Evolutionary conservation across 2,329 filamentous ascomycete genomes (phyloP).

Genomic region (Pestalotiopsis sp.): DNA sequence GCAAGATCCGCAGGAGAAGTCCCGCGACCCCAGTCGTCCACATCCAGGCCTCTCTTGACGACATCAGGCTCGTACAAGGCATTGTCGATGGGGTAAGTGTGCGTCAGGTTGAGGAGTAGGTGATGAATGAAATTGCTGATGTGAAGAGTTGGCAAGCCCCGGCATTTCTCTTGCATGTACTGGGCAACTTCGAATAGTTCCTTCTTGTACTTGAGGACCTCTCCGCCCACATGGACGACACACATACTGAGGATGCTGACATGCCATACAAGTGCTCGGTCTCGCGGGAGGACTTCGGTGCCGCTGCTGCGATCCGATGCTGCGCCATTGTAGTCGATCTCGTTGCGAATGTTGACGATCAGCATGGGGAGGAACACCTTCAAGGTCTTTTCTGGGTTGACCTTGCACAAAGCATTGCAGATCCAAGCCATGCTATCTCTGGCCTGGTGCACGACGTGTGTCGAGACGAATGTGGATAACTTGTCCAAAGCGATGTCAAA

Average conservation of each 20-base stretch:
- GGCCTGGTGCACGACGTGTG: constrained; percentile 95
- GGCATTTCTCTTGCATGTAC: constrained; percentile 96
- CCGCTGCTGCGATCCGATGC: constrained; percentile 94
- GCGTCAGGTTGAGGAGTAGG: constrained; percentile 88
- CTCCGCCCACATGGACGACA: constrained; percentile 90
- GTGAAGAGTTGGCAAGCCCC: constrained; percentile 90
- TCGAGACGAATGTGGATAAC: constrained; percentile 85
- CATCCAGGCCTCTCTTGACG: constrained; percentile 69
- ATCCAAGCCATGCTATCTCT: constrained; percentile 99
- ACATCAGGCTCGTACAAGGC: constrained; percentile 82
- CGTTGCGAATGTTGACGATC: constrained; percentile 87
- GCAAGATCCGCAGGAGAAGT: constrained; percentile 74
- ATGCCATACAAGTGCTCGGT: constrained; percentile 94
- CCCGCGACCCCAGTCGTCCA: constrained; percentile 83
- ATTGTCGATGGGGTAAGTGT: constrained; percentile 91
- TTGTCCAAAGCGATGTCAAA: constrained; percentile 93
- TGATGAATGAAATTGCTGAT: constrained; percentile 98
- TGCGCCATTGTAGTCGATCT: constrained; percentile 95
- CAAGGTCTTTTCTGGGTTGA: constrained; percentile 89
- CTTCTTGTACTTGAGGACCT: constrained; percentile 85
- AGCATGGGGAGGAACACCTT: constrained; percentile 90
- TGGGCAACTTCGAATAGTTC: constrained; percentile 88
- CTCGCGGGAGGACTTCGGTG: constrained; percentile 88
- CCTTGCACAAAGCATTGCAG: constrained; percentile 93
- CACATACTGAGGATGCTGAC: constrained; percentile 98